These are phyloP conservation scores for Tagetes patula DNA, from an alignment of 129 eudicot species.

Conservation along the genomic window DNA sequence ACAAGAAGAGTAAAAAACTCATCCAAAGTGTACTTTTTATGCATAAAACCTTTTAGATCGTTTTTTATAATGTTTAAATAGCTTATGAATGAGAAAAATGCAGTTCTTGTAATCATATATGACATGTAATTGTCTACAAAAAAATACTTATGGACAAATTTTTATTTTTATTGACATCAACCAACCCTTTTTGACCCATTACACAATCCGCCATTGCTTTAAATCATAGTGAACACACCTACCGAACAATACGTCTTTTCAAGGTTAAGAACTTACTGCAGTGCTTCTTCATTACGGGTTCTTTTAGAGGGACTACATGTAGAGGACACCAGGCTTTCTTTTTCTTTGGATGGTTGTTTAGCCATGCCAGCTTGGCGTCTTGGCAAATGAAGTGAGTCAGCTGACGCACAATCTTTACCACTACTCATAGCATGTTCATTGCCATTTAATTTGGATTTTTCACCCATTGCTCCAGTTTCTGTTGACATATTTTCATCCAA, in stretches of 20 bases:
- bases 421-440: slow-evolving; percentile 9
- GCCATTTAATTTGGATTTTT: slow-evolving; percentile 28
- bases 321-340: slow-evolving; percentile 29
- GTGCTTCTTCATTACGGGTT: slow-evolving; percentile 35
- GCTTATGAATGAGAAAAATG: neutral
- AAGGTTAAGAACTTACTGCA: slow-evolving; percentile 42
- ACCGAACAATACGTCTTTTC: neutral
- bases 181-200: neutral
- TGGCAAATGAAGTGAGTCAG: slow-evolving; percentile 4
- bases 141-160: neutral
- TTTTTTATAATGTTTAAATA: neutral
- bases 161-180: neutral
- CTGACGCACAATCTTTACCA: slow-evolving; percentile 21
- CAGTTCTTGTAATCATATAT: neutral
- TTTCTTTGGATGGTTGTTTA: slow-evolving; percentile 32
- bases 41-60: neutral
- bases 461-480: slow-evolving; percentile 22
- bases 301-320: slow-evolving; percentile 32
- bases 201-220: neutral
- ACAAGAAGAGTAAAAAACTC: neutral
- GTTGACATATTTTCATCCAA: slow-evolving; percentile 25
- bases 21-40: neutral
- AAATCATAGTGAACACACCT: neutral
- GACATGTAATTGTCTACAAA: neutral
- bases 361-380: slow-evolving; percentile 16